Base-by-base conservation (phyloP, 2,329 filamentous ascomycete genomes). In the Mariannaea sp. region DNA sequence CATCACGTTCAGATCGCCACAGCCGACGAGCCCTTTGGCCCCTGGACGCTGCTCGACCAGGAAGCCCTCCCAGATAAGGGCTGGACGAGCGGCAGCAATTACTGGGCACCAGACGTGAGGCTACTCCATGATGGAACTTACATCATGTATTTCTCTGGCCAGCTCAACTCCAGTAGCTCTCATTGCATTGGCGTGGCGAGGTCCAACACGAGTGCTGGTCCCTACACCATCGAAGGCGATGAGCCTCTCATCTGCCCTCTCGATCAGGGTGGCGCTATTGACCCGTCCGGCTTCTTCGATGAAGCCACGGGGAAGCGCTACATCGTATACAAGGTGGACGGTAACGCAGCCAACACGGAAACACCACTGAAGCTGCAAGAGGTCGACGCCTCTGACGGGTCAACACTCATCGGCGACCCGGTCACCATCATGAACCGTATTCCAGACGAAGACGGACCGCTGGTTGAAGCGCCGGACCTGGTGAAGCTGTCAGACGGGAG, bases 301-400 rank as follows among this genome's bases (percentile, higher is more conserved):
- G 65, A 67, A 9, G 76, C 78, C 36, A 71, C 67, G 16, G 80
- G 80, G 24, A 75, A 68, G 26, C 76, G 78, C 5, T 88, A 86
- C 64, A 75, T 88, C 5, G 71, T 81, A 8, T 89, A 85, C 73
- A 89, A 88, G 68, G 73, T 87, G 20, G 85, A 89, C 67, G 85
- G 85, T 30, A 88, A 87, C 69, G 75, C 74, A 52, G 68, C 80
- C 29, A 73, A 73, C 4, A 50, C 68, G 35, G 73, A 72, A 12
- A 86, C 83, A 32, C 82, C 83, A 0, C 76, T 86, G 55, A 76
- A 84, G 71, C 71, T 86, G 17, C 82, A 85, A 59, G 69, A 75
- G 45, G 74, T 85, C 8, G 67, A 68, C 9, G 60, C 67, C 2
- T 74, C 86, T 59, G 65, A 69, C 55, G 85, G 82, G 2, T 62